phyloP scores from a whole-genome alignment of 306 rosid genomes.

The Sicyos edulis region DNA sequence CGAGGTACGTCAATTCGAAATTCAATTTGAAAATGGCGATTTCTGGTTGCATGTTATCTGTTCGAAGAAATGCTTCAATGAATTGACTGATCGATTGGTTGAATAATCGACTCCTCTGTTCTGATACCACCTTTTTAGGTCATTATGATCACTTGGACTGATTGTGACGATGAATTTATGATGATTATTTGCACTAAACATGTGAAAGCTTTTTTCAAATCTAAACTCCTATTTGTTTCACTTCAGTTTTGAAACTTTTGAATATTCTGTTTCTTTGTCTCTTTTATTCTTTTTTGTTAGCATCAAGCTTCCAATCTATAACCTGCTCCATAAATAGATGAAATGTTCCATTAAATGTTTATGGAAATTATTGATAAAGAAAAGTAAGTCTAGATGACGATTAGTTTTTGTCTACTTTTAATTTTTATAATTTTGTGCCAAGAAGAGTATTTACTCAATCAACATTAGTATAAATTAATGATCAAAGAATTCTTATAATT shows the following conservation, averaged over 20 bases:
- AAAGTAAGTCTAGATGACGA: no score
- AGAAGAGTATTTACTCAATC: no score
- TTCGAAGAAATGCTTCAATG: neutral
- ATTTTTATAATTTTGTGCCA: no score
- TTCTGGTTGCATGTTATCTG: neutral
- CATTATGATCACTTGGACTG: neutral
- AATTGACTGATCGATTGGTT: neutral
- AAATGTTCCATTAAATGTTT: no score
- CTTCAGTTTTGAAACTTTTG: neutral
- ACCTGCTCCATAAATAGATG: no score
- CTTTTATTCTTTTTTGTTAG: neutral
- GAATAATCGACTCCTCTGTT: neutral
- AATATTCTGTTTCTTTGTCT: neutral
- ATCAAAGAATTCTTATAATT: no score
- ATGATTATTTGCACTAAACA: neutral
- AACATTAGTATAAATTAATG: no score
- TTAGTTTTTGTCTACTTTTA: no score
- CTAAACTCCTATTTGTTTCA: neutral
- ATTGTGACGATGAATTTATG: neutral
- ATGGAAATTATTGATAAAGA: no score
- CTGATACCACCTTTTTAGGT: neutral
- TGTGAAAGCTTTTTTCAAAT: neutral
- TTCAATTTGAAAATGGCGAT: neutral
- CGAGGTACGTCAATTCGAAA: slow-evolving; percentile 43
- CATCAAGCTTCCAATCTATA: no score